These are phyloP conservation scores for Cyclocybe aegerita DNA, from an alignment of 768 basidiomycete species.

Conservation along the genomic window DNA sequence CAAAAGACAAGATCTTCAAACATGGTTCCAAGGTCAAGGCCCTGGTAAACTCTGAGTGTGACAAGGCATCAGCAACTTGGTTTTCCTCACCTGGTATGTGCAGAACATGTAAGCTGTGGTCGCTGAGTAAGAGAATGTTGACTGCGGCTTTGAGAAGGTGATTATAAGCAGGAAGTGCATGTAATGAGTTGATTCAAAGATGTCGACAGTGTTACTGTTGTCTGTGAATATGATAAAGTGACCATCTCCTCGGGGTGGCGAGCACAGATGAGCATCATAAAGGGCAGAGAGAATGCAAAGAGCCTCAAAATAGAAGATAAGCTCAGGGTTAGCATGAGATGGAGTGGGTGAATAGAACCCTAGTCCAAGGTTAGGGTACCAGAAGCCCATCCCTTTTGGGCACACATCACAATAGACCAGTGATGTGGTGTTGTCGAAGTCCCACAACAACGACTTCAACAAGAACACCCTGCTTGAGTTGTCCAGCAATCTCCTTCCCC, in stretches of 20 bases:
- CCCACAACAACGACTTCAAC: constrained; percentile 17
- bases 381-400: constrained; percentile 24
- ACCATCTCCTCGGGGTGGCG: background rate
- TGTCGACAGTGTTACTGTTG: constrained; percentile 29
- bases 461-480: constrained; percentile 20
- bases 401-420: constrained; percentile 27
- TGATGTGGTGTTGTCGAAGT: background rate
- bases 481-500: constrained; percentile 28
- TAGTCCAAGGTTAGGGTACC: constrained; percentile 15
- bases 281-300: constrained; percentile 21
- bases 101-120: constrained; percentile 19
- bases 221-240: constrained; percentile 25
- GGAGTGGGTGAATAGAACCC: constrained; percentile 20
- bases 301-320: constrained; percentile 29
- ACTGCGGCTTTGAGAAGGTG: constrained; percentile 14
- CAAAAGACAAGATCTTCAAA: constrained; percentile 5
- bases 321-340: background rate
- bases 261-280: background rate
- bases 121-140: constrained; percentile 8
- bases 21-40: constrained; percentile 1
- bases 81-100: constrained; percentile 26
- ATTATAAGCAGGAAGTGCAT: constrained; percentile 21
- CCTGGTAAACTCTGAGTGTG: constrained; percentile 5
- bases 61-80: constrained; percentile 29
- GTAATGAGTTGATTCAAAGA: constrained; percentile 30